Conservation (phyloP, 495 filamentous ascomycete species). For the Aspergillus panamensis region DNA sequence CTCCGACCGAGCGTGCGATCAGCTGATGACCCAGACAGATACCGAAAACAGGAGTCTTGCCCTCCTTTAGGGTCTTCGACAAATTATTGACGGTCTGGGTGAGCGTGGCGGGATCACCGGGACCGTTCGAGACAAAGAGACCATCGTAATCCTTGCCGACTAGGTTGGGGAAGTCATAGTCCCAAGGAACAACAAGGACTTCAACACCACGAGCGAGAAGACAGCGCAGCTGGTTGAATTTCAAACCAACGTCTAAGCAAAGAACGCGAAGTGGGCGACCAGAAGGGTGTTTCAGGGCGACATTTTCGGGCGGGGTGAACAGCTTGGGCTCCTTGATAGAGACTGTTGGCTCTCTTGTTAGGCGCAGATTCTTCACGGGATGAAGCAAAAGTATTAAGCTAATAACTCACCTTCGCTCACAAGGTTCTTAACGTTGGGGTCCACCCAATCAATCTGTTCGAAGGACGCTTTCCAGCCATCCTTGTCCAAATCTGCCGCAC, state of each 20-base stretch:
- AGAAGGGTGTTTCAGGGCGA: constrained; percentile 76
- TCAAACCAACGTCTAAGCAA: constrained; percentile 93
- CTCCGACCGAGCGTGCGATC: constrained; percentile 85
- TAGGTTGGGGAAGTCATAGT: constrained; percentile 78
- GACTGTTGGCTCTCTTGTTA: constrained; percentile 51
- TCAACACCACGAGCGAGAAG: constrained; percentile 88
- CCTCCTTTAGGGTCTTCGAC: constrained; percentile 63
- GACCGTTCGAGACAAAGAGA: constrained; percentile 95
- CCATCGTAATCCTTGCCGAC: constrained; percentile 85
- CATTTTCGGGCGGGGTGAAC: constrained; percentile 64
- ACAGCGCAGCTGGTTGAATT: constrained; percentile 95
- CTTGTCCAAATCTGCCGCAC: constrained; percentile 37
- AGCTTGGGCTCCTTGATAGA: constrained; percentile 79
- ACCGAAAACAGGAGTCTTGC: constrained; percentile 84
- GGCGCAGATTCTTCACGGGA: not conserved
- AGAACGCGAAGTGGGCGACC: constrained; percentile 81
- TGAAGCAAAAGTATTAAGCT: not conserved
- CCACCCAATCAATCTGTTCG: constrained; percentile 78
- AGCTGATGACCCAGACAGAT: constrained; percentile 97
- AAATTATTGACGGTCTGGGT: constrained; percentile 73
- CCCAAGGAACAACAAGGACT: constrained; percentile 91
- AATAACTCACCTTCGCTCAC: constrained; percentile 80
- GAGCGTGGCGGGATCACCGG: constrained; percentile 88
- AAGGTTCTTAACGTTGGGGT: constrained; percentile 89
- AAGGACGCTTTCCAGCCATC: constrained; percentile 64